Percentiles rank a stretch among this genome's conserved stretches.
Evolutionary conservation across 768 basidiomycete genomes (phyloP).

Genomic region (Asterophora parasitica): DNA sequence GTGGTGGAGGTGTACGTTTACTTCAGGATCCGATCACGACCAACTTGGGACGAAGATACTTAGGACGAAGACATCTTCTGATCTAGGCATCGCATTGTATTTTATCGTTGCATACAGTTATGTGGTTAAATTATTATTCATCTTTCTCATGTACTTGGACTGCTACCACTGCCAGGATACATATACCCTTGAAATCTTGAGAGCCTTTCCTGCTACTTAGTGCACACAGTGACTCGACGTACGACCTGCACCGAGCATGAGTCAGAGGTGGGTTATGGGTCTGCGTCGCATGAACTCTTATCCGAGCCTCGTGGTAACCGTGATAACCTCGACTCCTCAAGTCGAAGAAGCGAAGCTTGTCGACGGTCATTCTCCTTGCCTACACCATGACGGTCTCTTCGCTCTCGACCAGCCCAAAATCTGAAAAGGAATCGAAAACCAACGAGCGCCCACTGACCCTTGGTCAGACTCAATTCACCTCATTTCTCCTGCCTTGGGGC

Average conservation of each 20-base stretch:
- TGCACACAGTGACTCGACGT: no score
- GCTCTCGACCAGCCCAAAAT: neutral
- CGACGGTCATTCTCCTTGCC: neutral
- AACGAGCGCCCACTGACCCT: neutral
- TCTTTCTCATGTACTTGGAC: no score
- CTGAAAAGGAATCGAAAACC: neutral
- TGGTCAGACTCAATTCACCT: slow-evolving; percentile 13
- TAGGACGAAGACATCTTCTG: slow-evolving; percentile 4
- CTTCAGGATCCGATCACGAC: neutral
- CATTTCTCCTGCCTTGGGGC: slow-evolving; percentile 25
- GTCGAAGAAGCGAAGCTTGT: neutral
- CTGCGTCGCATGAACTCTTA: no score
- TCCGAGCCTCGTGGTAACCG: neutral
- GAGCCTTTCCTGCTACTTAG: no score
- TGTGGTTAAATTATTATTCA: slow-evolving; percentile 10
- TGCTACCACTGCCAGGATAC: no score
- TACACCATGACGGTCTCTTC: neutral
- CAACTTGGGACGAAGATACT: no score
- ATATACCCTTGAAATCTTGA: no score
- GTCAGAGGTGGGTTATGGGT: no score
- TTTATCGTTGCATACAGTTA: slow-evolving; percentile 21
- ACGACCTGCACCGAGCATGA: no score
- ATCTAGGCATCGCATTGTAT: slow-evolving; percentile 21
- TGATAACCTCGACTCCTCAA: neutral
- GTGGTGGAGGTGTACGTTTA: neutral